These are phyloP conservation scores for Leccinum brunneo-olivaceum DNA, from an alignment of 1,284 basidiomycete species.

Conservation along the genomic window DNA sequence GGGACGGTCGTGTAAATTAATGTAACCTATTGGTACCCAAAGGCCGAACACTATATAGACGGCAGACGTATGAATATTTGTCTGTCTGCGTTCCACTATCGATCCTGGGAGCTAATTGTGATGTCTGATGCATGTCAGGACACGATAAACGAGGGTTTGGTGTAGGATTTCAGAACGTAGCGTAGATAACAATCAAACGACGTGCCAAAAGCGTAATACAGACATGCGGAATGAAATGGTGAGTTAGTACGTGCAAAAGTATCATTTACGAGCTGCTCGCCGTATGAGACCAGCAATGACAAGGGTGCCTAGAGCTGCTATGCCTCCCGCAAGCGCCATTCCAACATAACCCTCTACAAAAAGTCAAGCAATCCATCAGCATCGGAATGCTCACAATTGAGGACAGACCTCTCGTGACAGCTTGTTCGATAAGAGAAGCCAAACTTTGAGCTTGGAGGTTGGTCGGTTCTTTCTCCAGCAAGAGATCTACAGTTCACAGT, in stretches of 20 bases:
- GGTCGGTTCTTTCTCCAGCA: slow-evolving; percentile 89
- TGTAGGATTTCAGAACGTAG: slow-evolving; percentile 7
- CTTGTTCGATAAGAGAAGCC: slow-evolving; percentile 78
- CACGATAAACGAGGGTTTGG: slow-evolving; percentile 12
- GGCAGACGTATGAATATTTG: neutral
- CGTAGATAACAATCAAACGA: slow-evolving; percentile 9
- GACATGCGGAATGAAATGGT: slow-evolving; percentile 10
- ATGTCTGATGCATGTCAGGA: too few species aligned
- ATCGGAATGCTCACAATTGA: neutral
- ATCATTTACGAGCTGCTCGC: slow-evolving; percentile 72
- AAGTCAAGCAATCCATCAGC: slow-evolving; percentile 7
- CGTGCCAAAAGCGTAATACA: slow-evolving; percentile 10
- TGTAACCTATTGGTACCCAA: slow-evolving; percentile 18
- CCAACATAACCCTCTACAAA: slow-evolving; percentile 85
- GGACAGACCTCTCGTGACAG: slow-evolving; percentile 70
- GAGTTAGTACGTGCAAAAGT: slow-evolving; percentile 10
- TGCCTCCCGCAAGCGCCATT: slow-evolving; percentile 90
- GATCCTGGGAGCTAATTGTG: slow-evolving; percentile 13
- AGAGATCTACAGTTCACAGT: slow-evolving; percentile 50
- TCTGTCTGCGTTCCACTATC: slow-evolving; percentile 1
- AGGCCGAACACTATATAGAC: slow-evolving; percentile 1
- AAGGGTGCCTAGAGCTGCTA: slow-evolving; percentile 80
- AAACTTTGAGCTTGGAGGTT: slow-evolving; percentile 94
- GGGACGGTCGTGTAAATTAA: slow-evolving; percentile 28
- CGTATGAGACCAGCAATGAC: slow-evolving; percentile 79